Base-by-base conservation (phyloP, 1,284 basidiomycete species). In the Cryptococcus sp. region DNA sequence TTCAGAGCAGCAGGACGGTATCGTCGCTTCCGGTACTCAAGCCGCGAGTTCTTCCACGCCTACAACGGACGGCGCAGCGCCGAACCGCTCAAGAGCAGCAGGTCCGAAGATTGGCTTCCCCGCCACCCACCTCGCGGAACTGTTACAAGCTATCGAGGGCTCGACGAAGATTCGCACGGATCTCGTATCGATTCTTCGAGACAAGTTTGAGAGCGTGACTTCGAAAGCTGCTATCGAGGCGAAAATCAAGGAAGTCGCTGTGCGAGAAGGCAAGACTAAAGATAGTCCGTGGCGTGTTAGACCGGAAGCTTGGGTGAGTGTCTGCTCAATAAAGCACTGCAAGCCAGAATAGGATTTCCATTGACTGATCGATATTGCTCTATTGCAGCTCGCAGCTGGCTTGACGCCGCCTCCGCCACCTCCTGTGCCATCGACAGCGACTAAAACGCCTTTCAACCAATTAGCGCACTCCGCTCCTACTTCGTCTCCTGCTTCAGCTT, bases 201-300 rank as follows among this genome's bases (percentile, higher is more conserved):
- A 58, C 1, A 64, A 66, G 11, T 78, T 78, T 54, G 69, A 68
- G 17, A 58, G 48, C 13, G 65, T 76, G 15, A 61, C 75, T 13
- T 69, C 74, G n/a, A 78, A 78, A 52, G 69, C 63, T n/a, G 74
- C 75, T 3, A 77, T 79, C 41, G 75, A 76, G 55, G 64, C 64
- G 20, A 77, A 76, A 61, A 50, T 79, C 23, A 70, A 68, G 29
- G 74, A 77, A 48, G 74, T 75, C 3, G 75, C 77, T 0, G 59
- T 65, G 1, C 67, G 70, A 25, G 66, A 72, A 47, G 72, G 70
- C 11, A 74, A 72, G 59, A 61, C 59, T 26, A 73, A 73, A 57
- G 74, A 73, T 41, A 65, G 59, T 38, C 56, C 55, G 45, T 78
- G 76, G 77, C 69, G 56, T 13, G 73, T 79, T 22, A 71, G 68